A percentile compares a stretch with the other conserved stretches of the same genome.
These are phyloP conservation scores for Fusarium graminum DNA, from an alignment of 2,329 filamentous ascomycete genomes.

Conservation along the genomic window DNA sequence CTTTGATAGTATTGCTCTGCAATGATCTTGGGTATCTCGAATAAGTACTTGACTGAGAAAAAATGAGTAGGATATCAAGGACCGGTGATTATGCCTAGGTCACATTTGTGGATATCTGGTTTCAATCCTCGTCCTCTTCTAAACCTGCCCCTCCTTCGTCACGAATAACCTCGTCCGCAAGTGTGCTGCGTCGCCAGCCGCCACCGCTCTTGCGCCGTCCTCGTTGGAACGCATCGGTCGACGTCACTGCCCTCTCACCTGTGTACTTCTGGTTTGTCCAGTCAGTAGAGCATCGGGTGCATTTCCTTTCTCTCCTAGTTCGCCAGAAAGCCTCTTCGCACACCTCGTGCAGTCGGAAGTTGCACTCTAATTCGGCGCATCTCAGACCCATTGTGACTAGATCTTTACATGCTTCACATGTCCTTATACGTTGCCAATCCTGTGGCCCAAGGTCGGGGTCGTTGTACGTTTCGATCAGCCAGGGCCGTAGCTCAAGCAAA, in stretches of 20 bases:
- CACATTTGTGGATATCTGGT: constrained; percentile 34
- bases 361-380: constrained; percentile 77
- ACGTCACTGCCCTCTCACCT: constrained; percentile 69
- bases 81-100: constrained; percentile 17
- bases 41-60: constrained; percentile 15
- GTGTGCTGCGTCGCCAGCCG: constrained; percentile 51
- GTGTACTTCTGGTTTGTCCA: constrained; percentile 67
- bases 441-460: constrained; percentile 71
- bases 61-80: background rate
- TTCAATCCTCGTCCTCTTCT: constrained; percentile 45
- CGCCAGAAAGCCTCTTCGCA: constrained; percentile 82
- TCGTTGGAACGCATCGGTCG: constrained; percentile 63
- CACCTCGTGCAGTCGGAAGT: constrained; percentile 78
- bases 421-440: constrained; percentile 83
- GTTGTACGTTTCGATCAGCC: constrained; percentile 92
- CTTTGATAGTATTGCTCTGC: constrained; percentile 16
- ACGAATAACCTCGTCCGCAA: constrained; percentile 54
- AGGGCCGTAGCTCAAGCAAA: constrained; percentile 85
- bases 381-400: constrained; percentile 88
- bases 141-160: constrained; percentile 48
- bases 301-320: constrained; percentile 70
- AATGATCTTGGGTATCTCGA: constrained; percentile 44
- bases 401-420: constrained; percentile 89
- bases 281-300: constrained; percentile 69
- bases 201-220: constrained; percentile 54